These are phyloP conservation scores for Clitopilus passeckerianus DNA, from an alignment of 768 basidiomycete genomes.

Conservation along the genomic window DNA sequence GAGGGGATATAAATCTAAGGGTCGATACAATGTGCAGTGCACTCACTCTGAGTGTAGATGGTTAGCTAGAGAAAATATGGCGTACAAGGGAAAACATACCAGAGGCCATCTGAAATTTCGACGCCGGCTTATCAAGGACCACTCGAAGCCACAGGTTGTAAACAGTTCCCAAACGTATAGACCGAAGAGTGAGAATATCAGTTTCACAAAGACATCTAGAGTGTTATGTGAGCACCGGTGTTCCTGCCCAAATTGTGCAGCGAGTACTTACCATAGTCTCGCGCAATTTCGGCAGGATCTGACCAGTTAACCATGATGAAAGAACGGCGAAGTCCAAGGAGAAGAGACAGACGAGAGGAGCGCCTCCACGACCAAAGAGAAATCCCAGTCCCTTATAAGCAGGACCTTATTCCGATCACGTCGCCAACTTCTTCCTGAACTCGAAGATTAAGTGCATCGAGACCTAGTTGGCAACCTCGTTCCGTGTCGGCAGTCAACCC, in stretches of 20 bases:
- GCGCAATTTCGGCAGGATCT: constrained; percentile 34
- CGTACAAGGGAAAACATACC: constrained; percentile 33
- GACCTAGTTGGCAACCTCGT: neutral
- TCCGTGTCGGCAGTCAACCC: neutral
- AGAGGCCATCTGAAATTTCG: constrained; percentile 67
- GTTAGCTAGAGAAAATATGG: neutral
- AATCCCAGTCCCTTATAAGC: constrained; percentile 9
- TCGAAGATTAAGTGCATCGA: neutral
- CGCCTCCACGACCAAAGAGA: neutral
- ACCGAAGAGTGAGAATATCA: constrained; percentile 62
- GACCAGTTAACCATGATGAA: constrained; percentile 42
- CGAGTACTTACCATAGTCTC: constrained; percentile 30
- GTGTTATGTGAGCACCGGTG: too few species aligned
- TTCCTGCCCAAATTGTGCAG: neutral
- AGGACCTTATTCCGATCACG: constrained; percentile 16
- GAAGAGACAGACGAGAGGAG: neutral
- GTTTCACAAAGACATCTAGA: constrained; percentile 51
- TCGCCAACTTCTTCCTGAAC: constrained; percentile 12
- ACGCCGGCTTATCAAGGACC: constrained; percentile 53
- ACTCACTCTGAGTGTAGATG: constrained; percentile 9
- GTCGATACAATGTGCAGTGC: neutral
- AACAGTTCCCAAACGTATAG: constrained; percentile 66
- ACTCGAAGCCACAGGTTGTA: constrained; percentile 61
- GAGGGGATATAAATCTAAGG: neutral
- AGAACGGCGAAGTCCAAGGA: neutral